Conservation (phyloP, 768 basidiomycete genomes). For the Pulveroboletus sp. region DNA sequence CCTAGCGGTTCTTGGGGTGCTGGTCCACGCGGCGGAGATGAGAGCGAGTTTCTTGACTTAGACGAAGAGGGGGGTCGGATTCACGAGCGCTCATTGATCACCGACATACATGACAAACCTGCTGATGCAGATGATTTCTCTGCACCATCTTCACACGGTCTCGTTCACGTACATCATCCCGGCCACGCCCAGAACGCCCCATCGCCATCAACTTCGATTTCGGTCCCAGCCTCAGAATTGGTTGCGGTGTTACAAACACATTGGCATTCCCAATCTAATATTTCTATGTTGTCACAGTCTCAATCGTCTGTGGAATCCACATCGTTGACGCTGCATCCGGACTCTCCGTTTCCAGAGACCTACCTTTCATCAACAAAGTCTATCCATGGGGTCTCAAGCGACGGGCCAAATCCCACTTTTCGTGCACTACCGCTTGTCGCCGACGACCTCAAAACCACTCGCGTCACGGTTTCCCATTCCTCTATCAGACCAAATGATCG, state of each 20-base stretch:
- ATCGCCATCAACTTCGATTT: constrained; percentile 8
- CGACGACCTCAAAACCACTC: constrained; percentile 71
- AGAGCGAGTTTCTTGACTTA: constrained; percentile 66
- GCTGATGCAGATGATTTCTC: constrained; percentile 52
- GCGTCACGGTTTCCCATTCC: constrained; percentile 70
- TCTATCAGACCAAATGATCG: constrained; percentile 86
- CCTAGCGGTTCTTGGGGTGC: constrained; percentile 10
- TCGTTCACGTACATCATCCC: constrained; percentile 6
- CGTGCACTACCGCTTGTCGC: constrained; percentile 71
- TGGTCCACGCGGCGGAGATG: constrained; percentile 25
- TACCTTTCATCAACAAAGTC: constrained; percentile 28
- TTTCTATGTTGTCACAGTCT: constrained; percentile 21
- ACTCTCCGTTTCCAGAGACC: constrained; percentile 30
- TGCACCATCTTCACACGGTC: constrained; percentile 38
- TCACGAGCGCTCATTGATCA: constrained; percentile 11
- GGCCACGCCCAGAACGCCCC: constrained; percentile 8
- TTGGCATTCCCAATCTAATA: constrained; percentile 22
- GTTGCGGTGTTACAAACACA: constrained; percentile 19
- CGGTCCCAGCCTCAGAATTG: constrained; percentile 14
- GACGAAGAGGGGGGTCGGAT: constrained; percentile 33
- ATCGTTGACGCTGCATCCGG: constrained; percentile 16
- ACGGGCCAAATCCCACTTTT: constrained; percentile 44
- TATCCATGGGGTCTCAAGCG: constrained; percentile 15
- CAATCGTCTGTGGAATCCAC: constrained; percentile 21
- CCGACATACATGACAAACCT: constrained; percentile 28